Evolutionary conservation across 1,284 basidiomycete species (phyloP), one percentile per base, ranked within the genome.

Genomic region (Rugiboletus extremiorientalis): DNA sequence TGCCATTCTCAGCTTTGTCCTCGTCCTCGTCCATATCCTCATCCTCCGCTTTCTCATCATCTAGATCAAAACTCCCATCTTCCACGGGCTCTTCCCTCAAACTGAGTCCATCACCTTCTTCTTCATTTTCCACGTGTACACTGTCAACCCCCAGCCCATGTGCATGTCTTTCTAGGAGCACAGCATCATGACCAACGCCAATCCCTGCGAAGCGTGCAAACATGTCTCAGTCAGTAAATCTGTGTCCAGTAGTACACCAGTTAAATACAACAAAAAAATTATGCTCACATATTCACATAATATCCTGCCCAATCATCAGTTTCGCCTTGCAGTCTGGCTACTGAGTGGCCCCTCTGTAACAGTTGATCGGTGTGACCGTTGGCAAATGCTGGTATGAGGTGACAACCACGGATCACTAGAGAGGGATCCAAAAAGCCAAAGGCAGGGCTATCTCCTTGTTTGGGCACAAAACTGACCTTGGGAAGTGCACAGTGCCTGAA

Each of bases 391-490:
- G 61, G 56, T 9, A 61, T 62, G 4, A 63, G 56, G 12, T 63
- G 56, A 30, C 56, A 62, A 1, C 36, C 54, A 16, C 37, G 42
- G 18, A 63, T 57, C 15, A 63, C 54, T 10, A 63, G 36, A 8
- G 45, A 55, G 0, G 60, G 60, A 28, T 63, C 60, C 15, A 63
- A 40, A 37, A 63, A 63, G 1, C 61, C 50, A 23, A 63, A 62
- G 1, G 61, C 18, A 6, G 16, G 11, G 8, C 22, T 34, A 16
- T 53, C 33, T n/a, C 15, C 40, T 5, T 36, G 3, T 22, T 50
- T 33, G 1, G 54, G 45, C 6, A 60, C 52, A 27, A 63, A 63
- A 6, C 61, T 45, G 15, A 63, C 31, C 38, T 61, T 63, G 3
- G 57, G 60, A 25, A 62, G 50, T 3, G 18, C 38, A 8, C 51